These are phyloP conservation scores for Pseudomonodictys pantanalensis DNA, from an alignment of 495 filamentous ascomycete genomes.

Conservation along the genomic window DNA sequence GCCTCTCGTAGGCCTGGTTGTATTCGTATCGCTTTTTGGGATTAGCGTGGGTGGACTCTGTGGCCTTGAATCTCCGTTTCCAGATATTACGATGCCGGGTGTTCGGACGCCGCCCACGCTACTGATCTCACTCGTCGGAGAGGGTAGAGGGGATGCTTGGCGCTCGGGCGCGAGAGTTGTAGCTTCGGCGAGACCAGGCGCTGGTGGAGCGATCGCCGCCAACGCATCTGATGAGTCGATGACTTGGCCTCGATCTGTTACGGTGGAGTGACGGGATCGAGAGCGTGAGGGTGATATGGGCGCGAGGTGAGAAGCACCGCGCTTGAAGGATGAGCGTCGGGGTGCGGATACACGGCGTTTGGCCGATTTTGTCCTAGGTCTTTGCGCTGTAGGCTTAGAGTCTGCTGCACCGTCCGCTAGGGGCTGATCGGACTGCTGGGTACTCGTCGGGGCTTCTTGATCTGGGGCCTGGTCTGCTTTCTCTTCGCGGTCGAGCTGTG, in stretches of 20 bases:
- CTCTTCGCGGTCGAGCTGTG: constrained; percentile 27
- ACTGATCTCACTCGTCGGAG: not conserved
- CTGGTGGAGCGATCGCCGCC: constrained; percentile 1
- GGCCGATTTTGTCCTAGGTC: not conserved
- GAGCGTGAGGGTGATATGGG: constrained; percentile 13
- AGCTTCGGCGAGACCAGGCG: constrained; percentile 15
- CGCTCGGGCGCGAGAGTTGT: constrained; percentile 21
- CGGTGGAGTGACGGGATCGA: constrained; percentile 13
- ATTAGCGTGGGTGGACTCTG: constrained; percentile 21
- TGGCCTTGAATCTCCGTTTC: constrained; percentile 1
- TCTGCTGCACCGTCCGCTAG: not conserved
- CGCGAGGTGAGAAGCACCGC: not conserved
- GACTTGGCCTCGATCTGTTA: constrained; percentile 29
- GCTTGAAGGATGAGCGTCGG: not conserved
- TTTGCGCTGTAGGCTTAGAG: not conserved
- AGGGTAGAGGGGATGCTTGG: constrained; percentile 1
- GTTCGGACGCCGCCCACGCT: not conserved
- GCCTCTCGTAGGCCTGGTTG: constrained; percentile 24
- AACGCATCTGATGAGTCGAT: not conserved
- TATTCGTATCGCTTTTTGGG: constrained; percentile 18
- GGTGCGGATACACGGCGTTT: not conserved
- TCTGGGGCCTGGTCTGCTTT: constrained; percentile 21
- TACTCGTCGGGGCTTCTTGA: not conserved
- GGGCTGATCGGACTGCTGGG: not conserved
- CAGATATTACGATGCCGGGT: not conserved